Evolutionary conservation across 2,329 filamentous ascomycete genomes (phyloP).

Genomic region (Epichloe bromicola): DNA sequence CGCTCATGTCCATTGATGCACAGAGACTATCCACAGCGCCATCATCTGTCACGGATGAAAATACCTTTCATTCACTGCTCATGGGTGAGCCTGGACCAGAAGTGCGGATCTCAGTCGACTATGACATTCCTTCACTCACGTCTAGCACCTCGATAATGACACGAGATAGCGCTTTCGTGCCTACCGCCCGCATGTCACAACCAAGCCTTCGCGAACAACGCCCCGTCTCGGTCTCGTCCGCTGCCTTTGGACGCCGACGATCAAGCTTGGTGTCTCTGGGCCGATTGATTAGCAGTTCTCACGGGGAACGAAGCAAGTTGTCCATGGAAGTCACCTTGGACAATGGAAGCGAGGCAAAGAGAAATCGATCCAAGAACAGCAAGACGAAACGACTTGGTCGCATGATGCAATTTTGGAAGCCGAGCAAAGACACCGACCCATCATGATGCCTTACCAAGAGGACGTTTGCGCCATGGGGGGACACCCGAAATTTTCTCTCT

Average conservation of each 20-base stretch:
- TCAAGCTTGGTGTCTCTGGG: slow-evolving; percentile 68
- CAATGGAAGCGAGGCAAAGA: slow-evolving; percentile 39
- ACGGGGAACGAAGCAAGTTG: slow-evolving; percentile 63
- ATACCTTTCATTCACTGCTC: slow-evolving; percentile 55
- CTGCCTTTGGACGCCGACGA: slow-evolving; percentile 54
- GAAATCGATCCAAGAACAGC: slow-evolving; percentile 42
- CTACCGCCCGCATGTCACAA: slow-evolving; percentile 34
- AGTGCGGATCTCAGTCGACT: slow-evolving; percentile 54
- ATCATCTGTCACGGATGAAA: slow-evolving; percentile 61
- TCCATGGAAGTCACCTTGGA: slow-evolving; percentile 52
- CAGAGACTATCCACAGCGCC: slow-evolving; percentile 63
- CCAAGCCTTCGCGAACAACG: slow-evolving; percentile 40
- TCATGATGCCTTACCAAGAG: slow-evolving; percentile 9
- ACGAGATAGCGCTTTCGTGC: slow-evolving; percentile 44
- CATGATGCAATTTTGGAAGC: slow-evolving; percentile 70
- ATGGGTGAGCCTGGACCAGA: slow-evolving; percentile 65
- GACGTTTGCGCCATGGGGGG: not conserved
- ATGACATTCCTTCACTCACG: slow-evolving; percentile 58
- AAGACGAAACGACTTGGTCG: slow-evolving; percentile 59
- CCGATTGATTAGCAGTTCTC: slow-evolving; percentile 60
- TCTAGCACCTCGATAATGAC: slow-evolving; percentile 70
- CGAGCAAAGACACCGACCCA: slow-evolving; percentile 30
- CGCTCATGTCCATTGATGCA: slow-evolving; percentile 55
- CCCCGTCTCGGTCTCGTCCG: slow-evolving; percentile 48
- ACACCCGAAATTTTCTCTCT: not conserved